Base-by-base conservation (phyloP, 139 green algal genomes). In the Pseudopediastrum boryanum region DNA sequence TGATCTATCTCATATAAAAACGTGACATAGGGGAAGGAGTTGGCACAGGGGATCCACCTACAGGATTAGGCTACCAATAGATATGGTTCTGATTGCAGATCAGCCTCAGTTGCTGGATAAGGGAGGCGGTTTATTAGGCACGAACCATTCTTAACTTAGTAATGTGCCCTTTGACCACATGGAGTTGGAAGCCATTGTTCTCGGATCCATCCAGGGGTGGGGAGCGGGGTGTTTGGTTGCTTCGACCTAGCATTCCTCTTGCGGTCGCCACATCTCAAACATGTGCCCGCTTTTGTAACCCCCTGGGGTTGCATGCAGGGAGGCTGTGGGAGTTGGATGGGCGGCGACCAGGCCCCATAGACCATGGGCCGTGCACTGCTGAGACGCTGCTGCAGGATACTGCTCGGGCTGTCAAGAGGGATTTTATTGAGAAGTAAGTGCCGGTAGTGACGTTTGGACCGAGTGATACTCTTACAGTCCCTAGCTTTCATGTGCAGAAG, bases 281-380 rank as follows among this genome's bases (percentile, higher is more conserved):
- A 61, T 21, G 0, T 44, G 41, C 39, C 48, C 33, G 39, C 56
- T 7, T 31, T 23, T 46, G 44, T 59, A n/a, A 13, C 3, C 56
- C 39, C 25, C 50, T 43, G 25, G 33, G 33, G 2, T 0, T 63
- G 23, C 25, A 31, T 68, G 44, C 75, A 91, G 85, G 85, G 31
- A 61, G 80, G 23, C 79, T 98, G 38, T 94, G 85, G 44, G 92
- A 98, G 87, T 87, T 98, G 50, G 94, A 98, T 75, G 94, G 95
- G 1, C 78, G 94, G n/a, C 88, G 90, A 13, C 50, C 29, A 0
- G 84, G 59, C 0, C 88, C 95, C 29, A 88, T 98, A 46, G 84
- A 88, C 70, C 92, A 96, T 67, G 93, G 93, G 1, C 52, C 87
- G 9, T 92, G 87, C 33, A 78, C 54, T 2, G 13, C 35, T 1